Conservation (phyloP, 2,329 filamentous ascomycete species). For the Cercospora sp. region DNA sequence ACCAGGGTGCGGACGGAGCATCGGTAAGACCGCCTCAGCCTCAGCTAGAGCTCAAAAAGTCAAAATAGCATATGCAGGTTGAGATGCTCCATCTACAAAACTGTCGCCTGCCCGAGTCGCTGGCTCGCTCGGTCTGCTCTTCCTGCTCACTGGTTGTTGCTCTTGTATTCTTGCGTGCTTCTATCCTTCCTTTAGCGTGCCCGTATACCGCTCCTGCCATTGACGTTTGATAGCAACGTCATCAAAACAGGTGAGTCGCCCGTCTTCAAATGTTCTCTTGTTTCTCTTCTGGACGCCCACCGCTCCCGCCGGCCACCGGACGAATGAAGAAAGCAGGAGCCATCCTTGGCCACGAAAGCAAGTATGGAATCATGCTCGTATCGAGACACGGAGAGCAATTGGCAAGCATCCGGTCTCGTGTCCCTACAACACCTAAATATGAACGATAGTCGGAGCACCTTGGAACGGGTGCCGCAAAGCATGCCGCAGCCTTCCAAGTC, state of each 20-base stretch:
- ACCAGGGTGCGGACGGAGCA: slow-evolving; percentile 4
- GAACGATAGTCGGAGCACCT: background rate
- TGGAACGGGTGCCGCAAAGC: background rate
- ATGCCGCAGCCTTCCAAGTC: background rate
- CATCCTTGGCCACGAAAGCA: background rate
- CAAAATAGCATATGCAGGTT: slow-evolving; percentile 11
- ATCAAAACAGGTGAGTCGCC: background rate
- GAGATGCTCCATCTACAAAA: background rate
- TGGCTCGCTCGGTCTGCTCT: background rate
- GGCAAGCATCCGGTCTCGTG: background rate
- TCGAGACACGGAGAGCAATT: background rate
- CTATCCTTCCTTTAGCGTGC: background rate
- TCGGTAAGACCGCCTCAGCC: slow-evolving; percentile 18
- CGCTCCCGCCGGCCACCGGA: background rate
- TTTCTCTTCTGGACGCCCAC: background rate
- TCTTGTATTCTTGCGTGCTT: background rate
- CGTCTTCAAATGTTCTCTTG: background rate
- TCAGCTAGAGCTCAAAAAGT: slow-evolving; percentile 20
- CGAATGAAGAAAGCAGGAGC: background rate
- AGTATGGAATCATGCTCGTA: background rate
- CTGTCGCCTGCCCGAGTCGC: background rate
- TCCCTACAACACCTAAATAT: background rate
- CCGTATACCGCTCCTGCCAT: background rate
- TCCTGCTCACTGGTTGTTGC: background rate
- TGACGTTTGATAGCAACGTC: background rate